A percentile compares a stretch with the other conserved stretches of the same genome.
Conservation (phyloP, 768 basidiomycete species). For the Lyophyllum semitale region DNA sequence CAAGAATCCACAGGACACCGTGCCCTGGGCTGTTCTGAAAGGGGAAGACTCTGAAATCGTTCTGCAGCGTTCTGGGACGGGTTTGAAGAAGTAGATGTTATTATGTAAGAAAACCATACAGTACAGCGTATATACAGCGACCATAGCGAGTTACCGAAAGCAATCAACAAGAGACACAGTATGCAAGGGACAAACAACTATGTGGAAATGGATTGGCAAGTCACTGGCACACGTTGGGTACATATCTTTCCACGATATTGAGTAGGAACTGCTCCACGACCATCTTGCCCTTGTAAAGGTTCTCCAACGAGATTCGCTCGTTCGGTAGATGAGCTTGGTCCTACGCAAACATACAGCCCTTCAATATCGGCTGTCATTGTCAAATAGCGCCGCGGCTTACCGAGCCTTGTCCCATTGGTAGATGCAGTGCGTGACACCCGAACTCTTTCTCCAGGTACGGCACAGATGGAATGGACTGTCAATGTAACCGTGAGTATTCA, state of each 20-base stretch:
- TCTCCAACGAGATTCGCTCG: conserved; percentile 85
- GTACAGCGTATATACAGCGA: not conserved
- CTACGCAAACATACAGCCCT: conserved; percentile 33
- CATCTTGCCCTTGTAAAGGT: conserved; percentile 75
- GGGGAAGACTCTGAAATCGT: too few species aligned
- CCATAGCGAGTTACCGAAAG: not conserved
- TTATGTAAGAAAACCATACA: not conserved
- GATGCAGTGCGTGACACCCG: conserved; percentile 83
- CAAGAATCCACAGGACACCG: too few species aligned
- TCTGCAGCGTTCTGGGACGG: too few species aligned
- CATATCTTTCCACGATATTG: conserved; percentile 44
- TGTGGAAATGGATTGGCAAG: not conserved
- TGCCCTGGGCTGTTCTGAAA: too few species aligned
- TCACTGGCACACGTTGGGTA: not conserved
- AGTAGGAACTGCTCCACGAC: conserved; percentile 76
- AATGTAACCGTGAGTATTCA: conserved; percentile 3
- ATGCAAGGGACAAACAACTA: not conserved
- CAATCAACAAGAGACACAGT: not conserved
- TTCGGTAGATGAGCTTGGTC: conserved; percentile 94
- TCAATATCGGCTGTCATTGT: conserved; percentile 4
- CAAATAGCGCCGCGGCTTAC: conserved; percentile 42
- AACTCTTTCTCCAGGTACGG: conserved; percentile 95
- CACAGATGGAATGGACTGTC: conserved; percentile 89
- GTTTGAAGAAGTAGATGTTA: too few species aligned
- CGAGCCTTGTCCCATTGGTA: conserved; percentile 92